phyloP scores from a whole-genome alignment of 2,329 filamentous ascomycete species.

The Xylariomycetidae sp. region DNA sequence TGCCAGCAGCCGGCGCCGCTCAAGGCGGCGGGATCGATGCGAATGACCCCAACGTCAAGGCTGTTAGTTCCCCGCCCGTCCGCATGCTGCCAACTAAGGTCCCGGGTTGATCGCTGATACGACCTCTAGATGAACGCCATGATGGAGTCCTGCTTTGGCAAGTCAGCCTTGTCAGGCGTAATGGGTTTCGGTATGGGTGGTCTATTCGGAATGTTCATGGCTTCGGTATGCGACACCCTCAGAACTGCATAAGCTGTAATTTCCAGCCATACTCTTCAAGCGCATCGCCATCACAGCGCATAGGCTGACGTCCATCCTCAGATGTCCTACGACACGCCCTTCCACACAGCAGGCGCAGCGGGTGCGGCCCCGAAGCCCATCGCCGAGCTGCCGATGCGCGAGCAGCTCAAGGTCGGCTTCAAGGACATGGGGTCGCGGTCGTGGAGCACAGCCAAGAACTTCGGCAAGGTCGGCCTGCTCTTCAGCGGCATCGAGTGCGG shows the following conservation, averaged over 20 bases:
- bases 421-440: slow-evolving; percentile 90
- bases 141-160: slow-evolving; percentile 90
- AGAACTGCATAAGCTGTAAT: not conserved
- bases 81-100: slow-evolving; percentile 1
- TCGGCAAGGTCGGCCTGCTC: slow-evolving; percentile 85
- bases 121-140: slow-evolving; percentile 62
- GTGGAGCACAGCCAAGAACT: slow-evolving; percentile 83
- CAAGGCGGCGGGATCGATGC: slow-evolving; percentile 21
- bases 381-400: slow-evolving; percentile 65
- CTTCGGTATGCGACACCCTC: slow-evolving; percentile 59
- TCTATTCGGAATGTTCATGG: slow-evolving; percentile 96
- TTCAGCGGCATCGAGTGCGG: slow-evolving; percentile 94
- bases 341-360: slow-evolving; percentile 42
- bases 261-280: too few species aligned
- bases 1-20: slow-evolving; percentile 20
- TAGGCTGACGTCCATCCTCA: slow-evolving; percentile 29
- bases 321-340: slow-evolving; percentile 98
- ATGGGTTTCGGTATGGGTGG: slow-evolving; percentile 94
- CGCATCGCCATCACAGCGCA: slow-evolving; percentile 2
- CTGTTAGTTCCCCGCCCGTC: slow-evolving; percentile 30
- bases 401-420: slow-evolving; percentile 81
- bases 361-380: slow-evolving; percentile 36
- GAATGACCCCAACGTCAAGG: slow-evolving; percentile 48
- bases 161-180: slow-evolving; percentile 81
- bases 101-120: slow-evolving; percentile 7